phyloP scores from a whole-genome alignment of 2,329 filamentous ascomycete species.

The Cryphonectria radicalis region DNA sequence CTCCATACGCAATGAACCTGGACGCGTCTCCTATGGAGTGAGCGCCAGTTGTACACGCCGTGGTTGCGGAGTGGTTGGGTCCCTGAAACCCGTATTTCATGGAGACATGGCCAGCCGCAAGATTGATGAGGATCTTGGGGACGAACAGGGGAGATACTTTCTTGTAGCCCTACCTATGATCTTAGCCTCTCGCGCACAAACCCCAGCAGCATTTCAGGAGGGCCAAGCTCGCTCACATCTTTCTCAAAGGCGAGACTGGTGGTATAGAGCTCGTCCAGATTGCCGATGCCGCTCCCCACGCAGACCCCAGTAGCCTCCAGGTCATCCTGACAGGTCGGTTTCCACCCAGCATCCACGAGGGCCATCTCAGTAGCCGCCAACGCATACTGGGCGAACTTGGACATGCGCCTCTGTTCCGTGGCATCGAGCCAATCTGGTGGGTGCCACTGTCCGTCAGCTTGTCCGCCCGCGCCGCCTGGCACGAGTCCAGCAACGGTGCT shows the following conservation, averaged over 20 bases:
- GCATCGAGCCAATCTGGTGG: conserved; percentile 58
- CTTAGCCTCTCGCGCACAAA: conserved; percentile 25
- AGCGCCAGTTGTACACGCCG: conserved; percentile 93
- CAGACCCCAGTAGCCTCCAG: conserved; percentile 85
- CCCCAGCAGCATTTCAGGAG: conserved; percentile 9
- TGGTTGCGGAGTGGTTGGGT: conserved; percentile 90
- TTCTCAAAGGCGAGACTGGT: conserved; percentile 77
- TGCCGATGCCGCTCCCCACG: conserved; percentile 93
- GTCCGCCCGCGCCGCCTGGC: conserved; percentile 51
- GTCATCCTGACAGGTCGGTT: conserved; percentile 61
- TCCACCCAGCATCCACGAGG: conserved; percentile 80
- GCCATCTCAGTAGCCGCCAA: conserved; percentile 87
- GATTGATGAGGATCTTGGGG: conserved; percentile 89
- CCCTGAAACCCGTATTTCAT: conserved; percentile 90
- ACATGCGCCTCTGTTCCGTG: conserved; percentile 74
- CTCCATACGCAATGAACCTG: conserved; percentile 88
- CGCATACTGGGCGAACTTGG: conserved; percentile 90
- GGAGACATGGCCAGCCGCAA: conserved; percentile 91
- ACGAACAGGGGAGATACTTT: conserved; percentile 95
- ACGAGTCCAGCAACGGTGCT: conserved; percentile 86
- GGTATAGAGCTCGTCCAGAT: conserved; percentile 86
- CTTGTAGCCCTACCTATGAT: conserved; percentile 72
- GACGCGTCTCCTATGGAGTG: conserved; percentile 94
- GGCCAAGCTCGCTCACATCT: conserved; percentile 62
- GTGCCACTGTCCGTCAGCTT: conserved; percentile 52